Base-by-base conservation (phyloP, 192 early-diverging fungal genomes). In the Geranomyces variabilis region DNA sequence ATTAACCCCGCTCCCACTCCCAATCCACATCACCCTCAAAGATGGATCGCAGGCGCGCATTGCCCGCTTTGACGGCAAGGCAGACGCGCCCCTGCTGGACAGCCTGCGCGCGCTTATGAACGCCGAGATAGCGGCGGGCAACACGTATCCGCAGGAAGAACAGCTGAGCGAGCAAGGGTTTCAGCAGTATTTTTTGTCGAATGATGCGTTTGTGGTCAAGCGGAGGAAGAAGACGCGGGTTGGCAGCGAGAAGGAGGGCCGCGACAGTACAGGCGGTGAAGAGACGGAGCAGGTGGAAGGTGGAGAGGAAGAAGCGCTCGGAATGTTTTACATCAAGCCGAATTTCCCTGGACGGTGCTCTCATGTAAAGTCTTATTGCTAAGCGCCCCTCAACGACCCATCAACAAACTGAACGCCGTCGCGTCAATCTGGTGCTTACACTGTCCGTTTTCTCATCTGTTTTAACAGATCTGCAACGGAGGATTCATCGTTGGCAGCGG, bases 301-400 rank as follows among this genome's bases (percentile, higher is more conserved):
- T n/a, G 46, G 46, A 61, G 59, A 78, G 10, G 63, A 82, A 15
- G 74, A 77, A 36, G 71, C 89, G 0, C 36, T 89, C n/a, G 90
- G 90, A 13, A 80, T 79, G 57, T 92, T 90, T 64, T 93, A 93
- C 63, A 74, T 92, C 69, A 92, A 92, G 75, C 90, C 90, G 5
- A 93, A 93, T 71, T 93, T 85, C 68, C 91, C 91, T 29, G 92
- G 89, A n/a, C 76, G 87, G 56, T 90, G 83, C 47, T 80, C 79
- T 0, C 84, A 91, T 80, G 87, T 93, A 53, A 89, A 89, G 63
- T 90, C 3, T 41, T n/a, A n/a, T n/a, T n/a, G n/a, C n/a, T n/a
- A n/a, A n/a, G n/a, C n/a, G n/a, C n/a, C n/a, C n/a, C n/a, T n/a
- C n/a, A n/a, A n/a, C n/a, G n/a, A n/a, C n/a, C n/a, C n/a, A n/a